These are phyloP conservation scores for Rhinocladiella similis DNA, from an alignment of 2,329 filamentous ascomycete genomes.

Conservation along the genomic window DNA sequence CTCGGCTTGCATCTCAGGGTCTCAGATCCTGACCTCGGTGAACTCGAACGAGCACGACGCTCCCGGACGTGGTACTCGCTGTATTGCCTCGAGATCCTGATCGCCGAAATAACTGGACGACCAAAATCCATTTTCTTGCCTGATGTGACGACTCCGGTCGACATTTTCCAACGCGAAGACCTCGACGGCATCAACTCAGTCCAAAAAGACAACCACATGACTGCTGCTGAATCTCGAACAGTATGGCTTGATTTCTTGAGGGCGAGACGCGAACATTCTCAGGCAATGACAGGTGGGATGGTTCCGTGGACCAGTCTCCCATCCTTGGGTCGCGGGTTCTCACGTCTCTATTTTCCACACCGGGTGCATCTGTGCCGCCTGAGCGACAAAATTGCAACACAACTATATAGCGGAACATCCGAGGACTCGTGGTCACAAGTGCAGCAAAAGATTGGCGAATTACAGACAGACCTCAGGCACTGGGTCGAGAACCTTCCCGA, in stretches of 20 bases:
- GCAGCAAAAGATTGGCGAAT: slow-evolving; percentile 17
- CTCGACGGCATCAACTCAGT: neutral
- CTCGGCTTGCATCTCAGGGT: slow-evolving; percentile 31
- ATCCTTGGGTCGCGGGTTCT: slow-evolving; percentile 9
- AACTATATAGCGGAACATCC: slow-evolving; percentile 15
- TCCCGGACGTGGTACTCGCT: slow-evolving; percentile 31
- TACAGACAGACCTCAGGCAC: slow-evolving; percentile 19
- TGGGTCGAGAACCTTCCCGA: slow-evolving; percentile 19
- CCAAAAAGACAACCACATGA: neutral
- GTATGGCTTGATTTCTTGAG: slow-evolving; percentile 19
- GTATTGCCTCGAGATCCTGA: slow-evolving; percentile 29
- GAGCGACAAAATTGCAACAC: slow-evolving; percentile 20
- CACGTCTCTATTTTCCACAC: slow-evolving; percentile 14
- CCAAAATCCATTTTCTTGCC: slow-evolving; percentile 26
- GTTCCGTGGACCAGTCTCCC: slow-evolving; percentile 20
- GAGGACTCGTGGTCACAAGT: slow-evolving; percentile 19
- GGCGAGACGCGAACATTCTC: slow-evolving; percentile 4
- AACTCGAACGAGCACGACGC: slow-evolving; percentile 19
- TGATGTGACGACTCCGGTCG: slow-evolving; percentile 26
- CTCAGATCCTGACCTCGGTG: slow-evolving; percentile 16
- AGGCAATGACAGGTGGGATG: slow-evolving; percentile 15
- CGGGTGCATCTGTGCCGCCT: slow-evolving; percentile 17
- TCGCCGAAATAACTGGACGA: slow-evolving; percentile 31
- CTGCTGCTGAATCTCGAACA: slow-evolving; percentile 5
- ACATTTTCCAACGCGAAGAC: neutral